Base-by-base conservation (phyloP, 257 asterid species). In the Nicotiana noctiflora region DNA sequence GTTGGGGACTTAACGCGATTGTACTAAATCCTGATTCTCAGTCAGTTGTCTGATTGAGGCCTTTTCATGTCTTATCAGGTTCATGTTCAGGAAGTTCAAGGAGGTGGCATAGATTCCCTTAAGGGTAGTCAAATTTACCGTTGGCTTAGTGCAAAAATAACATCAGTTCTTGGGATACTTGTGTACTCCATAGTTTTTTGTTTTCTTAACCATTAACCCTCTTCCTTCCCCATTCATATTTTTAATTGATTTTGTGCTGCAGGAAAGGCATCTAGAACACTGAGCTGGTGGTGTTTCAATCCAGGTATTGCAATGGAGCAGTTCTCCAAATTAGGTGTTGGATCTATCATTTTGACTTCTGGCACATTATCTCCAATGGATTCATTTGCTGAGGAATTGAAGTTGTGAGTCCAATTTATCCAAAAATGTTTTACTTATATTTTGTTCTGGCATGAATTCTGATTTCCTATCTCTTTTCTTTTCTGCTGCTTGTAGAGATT, bases 201-300 rank as follows among this genome's bases (percentile, higher is more conserved):
- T 80, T 78, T 60, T 21, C 81, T 34, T 37, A 23, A 49, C 78
- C 40, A 14, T 23, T 72, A 72, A 23, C 15, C 40, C 23, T 78
- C 66, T 19, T 44, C 60, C 53, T 40, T 34, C 37, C 79, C 44
- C 12, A 17, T 49, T 25, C 70, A 78, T 46, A 59, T 15, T 15
- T 46, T 14, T 29, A 19, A 31, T 60, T 27, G 75, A 40, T 40
- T 52, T 25, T 61, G 76, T 77, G 81, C 79, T 78, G 78, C 86
- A 92, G 99, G 92, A 65, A 92, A 89, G 87, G 62, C 87, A 61
- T 89, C 98, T 59, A 91, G 99, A 87, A 91, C 89, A 55, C 89
- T 95, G 21, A 95, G 99, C 90, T 95, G 99, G 99, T 95, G 99
- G 99, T 95, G 99, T 89, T 95, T 95, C 88, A 95, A 95, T 88